Evolutionary conservation across 2,329 filamentous ascomycete genomes (phyloP).

Genomic region (Ceratocystis ficicola): DNA sequence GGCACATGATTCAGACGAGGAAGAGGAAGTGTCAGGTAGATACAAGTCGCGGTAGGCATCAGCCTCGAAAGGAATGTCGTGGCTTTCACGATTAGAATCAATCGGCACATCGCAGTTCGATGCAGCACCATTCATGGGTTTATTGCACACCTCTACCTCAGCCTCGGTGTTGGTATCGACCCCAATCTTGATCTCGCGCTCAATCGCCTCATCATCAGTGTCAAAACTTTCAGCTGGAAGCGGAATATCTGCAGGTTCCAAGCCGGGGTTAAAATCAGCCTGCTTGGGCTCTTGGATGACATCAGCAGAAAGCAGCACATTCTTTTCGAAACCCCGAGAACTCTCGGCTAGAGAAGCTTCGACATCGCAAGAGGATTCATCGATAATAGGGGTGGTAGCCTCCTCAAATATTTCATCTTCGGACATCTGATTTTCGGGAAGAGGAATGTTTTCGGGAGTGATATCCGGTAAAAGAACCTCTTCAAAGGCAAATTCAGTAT

Average conservation of each 20-base stretch:
- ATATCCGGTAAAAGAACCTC: not conserved
- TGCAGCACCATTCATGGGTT: no score
- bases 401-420: not conserved
- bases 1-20: not conserved
- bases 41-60: not conserved
- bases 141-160: not conserved
- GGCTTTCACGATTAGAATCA: not conserved
- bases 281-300: not conserved
- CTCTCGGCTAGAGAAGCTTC: not conserved
- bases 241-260: not conserved
- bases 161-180: not conserved
- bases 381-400: no score
- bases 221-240: not conserved
- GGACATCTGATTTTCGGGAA: not conserved
- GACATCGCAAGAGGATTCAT: not conserved
- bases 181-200: not conserved
- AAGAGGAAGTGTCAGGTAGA: not conserved
- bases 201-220: not conserved
- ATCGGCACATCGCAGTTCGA: not conserved
- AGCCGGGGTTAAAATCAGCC: not conserved
- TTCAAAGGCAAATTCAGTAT: not conserved
- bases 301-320: not conserved
- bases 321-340: not conserved
- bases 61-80: not conserved
- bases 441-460: not conserved